Evolutionary conservation across 805 yeast species (phyloP).

Genomic region (Hanseniaspora mollemarum): DNA sequence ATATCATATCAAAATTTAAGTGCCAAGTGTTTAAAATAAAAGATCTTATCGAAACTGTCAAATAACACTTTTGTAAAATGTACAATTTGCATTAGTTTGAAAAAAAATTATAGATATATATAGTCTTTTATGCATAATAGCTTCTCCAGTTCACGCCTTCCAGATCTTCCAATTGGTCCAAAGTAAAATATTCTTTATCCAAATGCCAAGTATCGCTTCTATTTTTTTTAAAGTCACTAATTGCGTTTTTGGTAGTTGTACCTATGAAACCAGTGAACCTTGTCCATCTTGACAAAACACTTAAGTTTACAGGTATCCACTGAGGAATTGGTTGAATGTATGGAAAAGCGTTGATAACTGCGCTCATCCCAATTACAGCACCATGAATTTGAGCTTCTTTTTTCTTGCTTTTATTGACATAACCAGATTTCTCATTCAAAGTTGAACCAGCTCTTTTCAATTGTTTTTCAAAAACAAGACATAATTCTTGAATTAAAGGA

Average conservation of each 20-base stretch:
- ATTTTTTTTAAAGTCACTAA: conserved; percentile 78
- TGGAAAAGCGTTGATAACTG: conserved; percentile 80
- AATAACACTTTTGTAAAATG: background rate
- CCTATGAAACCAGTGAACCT: conserved; percentile 71
- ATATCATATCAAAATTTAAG: no score
- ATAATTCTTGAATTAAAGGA: conserved; percentile 28
- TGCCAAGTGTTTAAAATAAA: no score
- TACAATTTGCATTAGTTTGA: no score
- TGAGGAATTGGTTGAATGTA: conserved; percentile 80
- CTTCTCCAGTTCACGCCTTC: conserved; percentile 93
- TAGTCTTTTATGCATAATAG: conserved; percentile 66
- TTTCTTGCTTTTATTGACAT: conserved; percentile 29
- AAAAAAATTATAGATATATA: no score
- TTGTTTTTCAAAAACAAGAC: conserved; percentile 32
- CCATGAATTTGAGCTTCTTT: conserved; percentile 56
- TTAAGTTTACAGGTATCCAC: conserved; percentile 73
- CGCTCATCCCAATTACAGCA: conserved; percentile 78
- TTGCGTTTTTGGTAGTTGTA: conserved; percentile 64
- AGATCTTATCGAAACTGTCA: no score
- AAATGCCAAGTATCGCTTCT: conserved; percentile 95
- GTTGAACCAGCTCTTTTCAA: conserved; percentile 10
- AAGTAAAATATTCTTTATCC: conserved; percentile 62
- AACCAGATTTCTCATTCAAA: conserved; percentile 11
- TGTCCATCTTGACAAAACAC: conserved; percentile 58
- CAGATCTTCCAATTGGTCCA: conserved; percentile 72